Evolutionary conservation across 768 basidiomycete species (phyloP), one percentile per base, ranked within the genome.

Genomic region (Panaeolus papilionaceus): DNA sequence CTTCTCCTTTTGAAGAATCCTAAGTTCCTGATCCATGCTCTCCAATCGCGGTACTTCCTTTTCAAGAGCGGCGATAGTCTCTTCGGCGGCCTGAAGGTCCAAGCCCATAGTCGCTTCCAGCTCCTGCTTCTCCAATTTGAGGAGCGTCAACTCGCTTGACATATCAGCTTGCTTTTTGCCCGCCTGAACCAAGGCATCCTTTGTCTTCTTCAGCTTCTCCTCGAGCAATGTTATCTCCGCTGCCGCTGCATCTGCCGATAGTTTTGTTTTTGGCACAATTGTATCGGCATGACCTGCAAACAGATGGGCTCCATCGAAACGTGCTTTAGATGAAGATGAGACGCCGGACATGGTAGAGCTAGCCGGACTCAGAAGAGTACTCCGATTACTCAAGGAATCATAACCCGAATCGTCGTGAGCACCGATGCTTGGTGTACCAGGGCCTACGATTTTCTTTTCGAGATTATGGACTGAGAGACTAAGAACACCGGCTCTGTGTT

Each of bases 401-500:
- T 85, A 83, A 1, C 86, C 86, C 38, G 86, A 88, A 64, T 86
- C 84, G 58, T 85, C 82, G 26, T 77, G 74, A 20, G 78, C 78
- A 45, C 79, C 80, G 38, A 66, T 26, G 33, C 12, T 37, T 9
- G 54, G 54, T 58, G 54, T 58, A 58, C 54, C 54, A 33, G 54
- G 54, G 45, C 37, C 45, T 8, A 33, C 38, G 66, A 81, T 76
- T 72, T 83, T 88, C 74, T 84, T 85, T 78, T 94, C 93, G 78
- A 92, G 84, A 69, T 79, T 85, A 51, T 88, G 85, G 16, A 95
- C 84, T 2, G 90, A 88, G 67, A 86, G 82, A 40, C 91, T 90
- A 14, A 96, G 87, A 0, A 96, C 93, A 1, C 88, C 92, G 0
- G 95, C 91, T 16, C 93, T 89, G 74, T 96, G 95, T 75, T 94